Percentiles rank a stretch among this genome's conserved stretches.
These are phyloP conservation scores for Daldinia caldariorum DNA, from an alignment of 495 filamentous ascomycete species.

Conservation along the genomic window DNA sequence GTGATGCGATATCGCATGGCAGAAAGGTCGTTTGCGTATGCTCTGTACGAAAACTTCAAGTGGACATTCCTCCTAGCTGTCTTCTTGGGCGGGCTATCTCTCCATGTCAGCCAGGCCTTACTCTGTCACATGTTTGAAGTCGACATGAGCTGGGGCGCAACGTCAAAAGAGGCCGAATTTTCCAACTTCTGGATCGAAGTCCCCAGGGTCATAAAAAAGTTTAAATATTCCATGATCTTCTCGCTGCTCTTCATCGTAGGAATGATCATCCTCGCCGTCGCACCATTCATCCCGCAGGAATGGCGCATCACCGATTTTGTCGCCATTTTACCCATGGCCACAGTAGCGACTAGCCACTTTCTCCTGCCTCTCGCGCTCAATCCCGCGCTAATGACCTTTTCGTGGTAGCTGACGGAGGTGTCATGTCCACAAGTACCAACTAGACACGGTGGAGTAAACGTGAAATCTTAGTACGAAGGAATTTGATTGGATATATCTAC, in stretches of 20 bases:
- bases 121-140: conserved; percentile 77
- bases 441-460: too few relatives aligned
- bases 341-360: conserved; percentile 73
- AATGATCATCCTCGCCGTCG: conserved; percentile 75
- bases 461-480: too few relatives aligned
- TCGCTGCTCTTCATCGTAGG: conserved; percentile 66
- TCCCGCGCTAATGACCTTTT: conserved; percentile 83
- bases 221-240: conserved; percentile 80
- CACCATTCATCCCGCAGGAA: conserved; percentile 68
- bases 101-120: conserved; percentile 74
- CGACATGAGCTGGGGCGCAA: conserved; percentile 77
- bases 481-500: too few relatives aligned
- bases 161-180: conserved; percentile 75
- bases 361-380: conserved; percentile 78
- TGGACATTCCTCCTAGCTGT: conserved; percentile 75
- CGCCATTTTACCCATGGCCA: conserved; percentile 82
- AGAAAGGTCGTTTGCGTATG: conserved; percentile 62
- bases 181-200: conserved; percentile 84
- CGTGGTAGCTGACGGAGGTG: conserved; percentile 65
- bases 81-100: conserved; percentile 75
- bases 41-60: conserved; percentile 75
- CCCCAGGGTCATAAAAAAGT: conserved; percentile 77
- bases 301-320: conserved; percentile 82
- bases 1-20: conserved; percentile 75
- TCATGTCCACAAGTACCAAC: too few relatives aligned